A percentile compares a stretch with the other conserved stretches of the same genome.
Conservation (phyloP, 805 yeast species). For the Candida quercuum region DNA sequence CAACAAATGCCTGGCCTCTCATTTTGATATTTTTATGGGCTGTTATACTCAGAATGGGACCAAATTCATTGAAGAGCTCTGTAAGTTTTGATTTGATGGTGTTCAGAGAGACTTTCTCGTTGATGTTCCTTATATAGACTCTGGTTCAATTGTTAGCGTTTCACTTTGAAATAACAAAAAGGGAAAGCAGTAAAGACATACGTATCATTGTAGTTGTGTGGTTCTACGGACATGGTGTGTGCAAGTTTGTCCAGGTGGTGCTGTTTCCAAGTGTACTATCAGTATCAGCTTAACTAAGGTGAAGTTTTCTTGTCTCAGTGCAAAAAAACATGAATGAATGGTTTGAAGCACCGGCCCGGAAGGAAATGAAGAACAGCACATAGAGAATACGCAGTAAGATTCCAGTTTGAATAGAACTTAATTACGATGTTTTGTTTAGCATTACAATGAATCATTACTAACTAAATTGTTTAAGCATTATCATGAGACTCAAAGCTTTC, state of each 20-base stretch:
- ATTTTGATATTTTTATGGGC: slow-evolving; percentile 58
- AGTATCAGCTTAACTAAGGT: too few relatives aligned
- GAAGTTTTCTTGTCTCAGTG: background rate
- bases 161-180: background rate
- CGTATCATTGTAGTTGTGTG: slow-evolving; percentile 21
- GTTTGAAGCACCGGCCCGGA: background rate
- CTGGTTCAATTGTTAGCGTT: slow-evolving; percentile 8
- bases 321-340: background rate
- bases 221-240: background rate
- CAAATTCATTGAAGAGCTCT: slow-evolving; percentile 38
- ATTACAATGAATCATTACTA: too few relatives aligned
- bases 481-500: too few relatives aligned
- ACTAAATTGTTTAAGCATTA: too few relatives aligned
- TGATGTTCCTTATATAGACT: slow-evolving; percentile 60
- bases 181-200: slow-evolving; percentile 7
- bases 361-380: too few relatives aligned
- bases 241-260: too few relatives aligned
- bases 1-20: slow-evolving; percentile 81
- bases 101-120: slow-evolving; percentile 57
- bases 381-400: too few relatives aligned
- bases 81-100: slow-evolving; percentile 41
- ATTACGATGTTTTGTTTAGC: too few relatives aligned
- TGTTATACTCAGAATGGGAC: slow-evolving; percentile 43
- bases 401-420: background rate
- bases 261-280: too few relatives aligned